phyloP scores from a whole-genome alignment of 192 early-diverging fungal species.

The Irineochytrium annulatum region DNA sequence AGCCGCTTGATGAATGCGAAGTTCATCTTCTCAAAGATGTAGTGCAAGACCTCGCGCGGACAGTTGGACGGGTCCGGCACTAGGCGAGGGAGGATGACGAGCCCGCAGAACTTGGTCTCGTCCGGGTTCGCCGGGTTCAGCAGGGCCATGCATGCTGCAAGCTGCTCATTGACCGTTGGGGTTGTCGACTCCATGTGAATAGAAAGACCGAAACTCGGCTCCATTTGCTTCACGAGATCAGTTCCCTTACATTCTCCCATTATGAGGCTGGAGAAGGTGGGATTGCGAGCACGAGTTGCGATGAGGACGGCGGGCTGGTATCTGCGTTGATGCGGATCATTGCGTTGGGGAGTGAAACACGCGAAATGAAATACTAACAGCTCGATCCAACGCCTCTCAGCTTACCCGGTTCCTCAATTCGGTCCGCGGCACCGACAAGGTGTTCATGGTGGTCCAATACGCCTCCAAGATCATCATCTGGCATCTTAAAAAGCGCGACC shows the following conservation, averaged over 20 bases:
- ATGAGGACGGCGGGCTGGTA: too few relatives aligned
- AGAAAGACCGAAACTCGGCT: too few relatives aligned
- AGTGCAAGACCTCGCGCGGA: constrained; percentile 12
- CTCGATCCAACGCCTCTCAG: too few relatives aligned
- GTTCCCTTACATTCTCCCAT: too few relatives aligned
- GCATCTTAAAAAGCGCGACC: constrained; percentile 58
- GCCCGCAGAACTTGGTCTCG: constrained; percentile 43
- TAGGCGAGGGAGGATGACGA: constrained; percentile 38
- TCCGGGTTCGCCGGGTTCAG: constrained; percentile 32
- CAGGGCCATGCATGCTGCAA: constrained; percentile 34
- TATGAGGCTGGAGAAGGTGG: too few relatives aligned
- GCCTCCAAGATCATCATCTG: constrained; percentile 86
- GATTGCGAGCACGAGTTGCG: too few relatives aligned
- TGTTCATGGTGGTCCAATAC: constrained; percentile 80
- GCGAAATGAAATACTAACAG: too few relatives aligned
- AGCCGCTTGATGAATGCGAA: constrained; percentile 47
- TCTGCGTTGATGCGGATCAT: too few relatives aligned
- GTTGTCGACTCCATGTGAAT: too few relatives aligned
- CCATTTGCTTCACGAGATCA: too few relatives aligned
- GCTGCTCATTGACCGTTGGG: too few relatives aligned
- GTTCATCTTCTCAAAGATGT: constrained; percentile 44
- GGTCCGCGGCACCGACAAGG: constrained; percentile 65
- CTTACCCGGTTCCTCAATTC: constrained; percentile 37
- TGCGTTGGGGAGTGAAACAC: too few relatives aligned
- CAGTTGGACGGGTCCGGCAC: constrained; percentile 26